Evolutionary conservation across 805 yeast species (phyloP), one percentile per base, ranked within the genome.

Genomic region (Schizosaccharomyces japonicus): DNA sequence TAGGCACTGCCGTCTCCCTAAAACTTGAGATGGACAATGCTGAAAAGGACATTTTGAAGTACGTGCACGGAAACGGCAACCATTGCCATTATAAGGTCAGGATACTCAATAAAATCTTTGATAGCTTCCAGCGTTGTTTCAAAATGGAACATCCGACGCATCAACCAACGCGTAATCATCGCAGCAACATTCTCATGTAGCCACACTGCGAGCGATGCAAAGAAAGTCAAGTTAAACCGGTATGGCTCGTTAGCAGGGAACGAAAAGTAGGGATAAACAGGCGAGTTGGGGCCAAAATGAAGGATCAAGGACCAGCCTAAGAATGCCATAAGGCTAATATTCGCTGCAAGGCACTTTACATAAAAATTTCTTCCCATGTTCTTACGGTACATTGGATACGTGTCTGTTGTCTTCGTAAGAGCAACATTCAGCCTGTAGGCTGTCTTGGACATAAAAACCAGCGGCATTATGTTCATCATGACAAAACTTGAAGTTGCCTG

Each of bases 141-240:
- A 23, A 45, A 31, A 23, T 31, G 28, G 33, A 27, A 45, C 6
- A n/a, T 15, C 19, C 33, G 15, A 11, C 28, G 13, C 39, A 45
- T 45, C 7, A 45, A 29, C 13, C 17, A 11, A 8, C 47, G 47
- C 5, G 39, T 31, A n/a, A 45, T 17, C 5, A 17, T 19, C 8
- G 47, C 39, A 5, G 39, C 28, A 15, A 45, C 25, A 8, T 28
- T 29, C 28, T 45, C 47, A 8, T 25, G 17, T 13, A 31, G 10
- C 47, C 47, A 45, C 17, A 45, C 47, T 10, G 33, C 47, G 3
- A 26, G 17, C 15, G 47, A 45, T 13, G 47, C 47, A 31, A 17
- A 30, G 1, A 31, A 30, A 4, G 47, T 45, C 17, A 45, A 15
- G 6, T 31, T 29, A 26, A 28, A 45, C n/a, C 36, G 28, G 15